Evolutionary conservation across 345 rosid genomes (phyloP), one percentile per base, ranked within the genome.

Genomic region (Populus pruinosa): DNA sequence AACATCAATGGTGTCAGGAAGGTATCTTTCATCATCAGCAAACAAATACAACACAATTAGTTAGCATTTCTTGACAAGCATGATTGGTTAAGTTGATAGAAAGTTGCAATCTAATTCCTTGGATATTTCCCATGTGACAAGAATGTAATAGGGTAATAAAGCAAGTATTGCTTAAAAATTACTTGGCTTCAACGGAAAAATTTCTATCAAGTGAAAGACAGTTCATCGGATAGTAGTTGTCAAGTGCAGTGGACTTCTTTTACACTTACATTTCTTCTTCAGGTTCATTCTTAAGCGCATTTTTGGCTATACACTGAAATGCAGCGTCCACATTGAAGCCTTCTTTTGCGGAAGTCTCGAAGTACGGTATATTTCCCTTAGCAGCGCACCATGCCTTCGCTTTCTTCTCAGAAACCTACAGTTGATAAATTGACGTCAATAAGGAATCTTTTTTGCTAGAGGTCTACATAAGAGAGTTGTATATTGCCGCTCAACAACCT

Each of bases 361-460:
- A 94, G 80, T 94, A 92, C 61, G 97, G 96, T 68, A 94, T 92
- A 85, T 89, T 92, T 70, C 96, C 96, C 84, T 89, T 94, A 11
- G 97, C 90, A 20, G 97, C 94, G 87, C 97, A 92, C 96, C 98
- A 92, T 43, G 97, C 96, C 86, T 91, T 92, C 1, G 93, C 96
- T 79, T 92, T 94, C 79, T 94, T 94, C 91, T 92, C 96, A 38
- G 94, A 92, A 47, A 92, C 97, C 98, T 94, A 67, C 41, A 80
- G 39, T 36, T 47, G 75, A 76, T 41, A n/a, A 67, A 55, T 50
- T 6, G 35, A 21, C 4, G 5, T 50, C 18, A 38, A 43, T 70
- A 2, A 35, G 31, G 20, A 65, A 43, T 21, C 10, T 27, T 73
- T 43, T 41, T 16, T 27, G 0, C 53, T 39, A 44, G 6, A 39